A percentile compares a stretch with the other conserved stretches of the same genome.
Conservation (phyloP, 1,139 yeast species). For the Blastobotrys ciferrii region DNA sequence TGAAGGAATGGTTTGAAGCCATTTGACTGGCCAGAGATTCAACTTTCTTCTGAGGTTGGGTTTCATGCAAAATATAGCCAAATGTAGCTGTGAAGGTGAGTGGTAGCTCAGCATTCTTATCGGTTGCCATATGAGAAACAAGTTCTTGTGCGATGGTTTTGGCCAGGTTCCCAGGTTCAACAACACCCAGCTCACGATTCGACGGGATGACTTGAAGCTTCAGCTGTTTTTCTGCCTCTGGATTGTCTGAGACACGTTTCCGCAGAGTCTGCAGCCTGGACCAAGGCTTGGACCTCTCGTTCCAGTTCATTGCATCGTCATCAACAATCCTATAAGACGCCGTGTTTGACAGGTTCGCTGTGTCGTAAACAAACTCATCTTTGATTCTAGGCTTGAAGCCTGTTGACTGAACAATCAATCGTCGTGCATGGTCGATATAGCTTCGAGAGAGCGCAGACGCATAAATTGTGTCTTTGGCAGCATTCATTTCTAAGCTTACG, state of each 20-base stretch:
- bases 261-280: conserved; percentile 23
- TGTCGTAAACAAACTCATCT: conserved; percentile 25
- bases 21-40: neutral
- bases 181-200: neutral
- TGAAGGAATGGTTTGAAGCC: conserved; percentile 24
- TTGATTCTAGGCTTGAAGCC: conserved; percentile 22
- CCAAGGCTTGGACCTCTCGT: conserved; percentile 32
- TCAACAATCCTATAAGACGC: conserved; percentile 29
- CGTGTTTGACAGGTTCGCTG: conserved; percentile 16
- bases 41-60: conserved; percentile 16
- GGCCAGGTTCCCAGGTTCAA: neutral
- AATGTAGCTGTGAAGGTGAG: conserved; percentile 36
- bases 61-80: conserved; percentile 33
- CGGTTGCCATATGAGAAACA: conserved; percentile 6
- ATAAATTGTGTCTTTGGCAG: conserved; percentile 17
- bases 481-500: conserved; percentile 28
- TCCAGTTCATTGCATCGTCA: conserved; percentile 36
- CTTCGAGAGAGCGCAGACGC: conserved; percentile 27
- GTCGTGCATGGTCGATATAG: conserved; percentile 28
- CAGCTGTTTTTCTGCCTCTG: neutral
- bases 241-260: neutral
- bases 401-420: conserved; percentile 29
- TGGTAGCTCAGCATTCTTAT: conserved; percentile 13
- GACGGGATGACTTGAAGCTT: neutral
- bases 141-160: neutral